Conservation (phyloP, 2,329 filamentous ascomycete species). For the Periglandula ipomoeae region DNA sequence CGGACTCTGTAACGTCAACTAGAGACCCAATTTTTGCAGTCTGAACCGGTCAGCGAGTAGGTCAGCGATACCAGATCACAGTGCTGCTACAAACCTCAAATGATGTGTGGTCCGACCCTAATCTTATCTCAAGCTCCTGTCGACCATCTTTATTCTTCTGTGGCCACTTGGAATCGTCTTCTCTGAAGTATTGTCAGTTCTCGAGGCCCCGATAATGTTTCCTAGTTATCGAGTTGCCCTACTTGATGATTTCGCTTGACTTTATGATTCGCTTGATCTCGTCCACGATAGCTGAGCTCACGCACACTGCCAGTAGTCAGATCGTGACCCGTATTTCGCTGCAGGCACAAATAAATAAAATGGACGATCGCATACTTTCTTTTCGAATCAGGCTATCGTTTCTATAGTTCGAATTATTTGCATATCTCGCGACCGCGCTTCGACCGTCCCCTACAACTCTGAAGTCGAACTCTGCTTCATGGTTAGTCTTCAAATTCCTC, state of each 20-base stretch:
- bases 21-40: conserved; percentile 97
- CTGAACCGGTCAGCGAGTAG: conserved; percentile 34
- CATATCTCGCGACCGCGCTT: conserved; percentile 90
- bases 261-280: conserved; percentile 98
- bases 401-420: conserved; percentile 98
- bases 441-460: conserved; percentile 84
- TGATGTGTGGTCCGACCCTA: conserved; percentile 93
- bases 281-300: conserved; percentile 79
- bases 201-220: no score
- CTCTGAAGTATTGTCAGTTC: conserved; percentile 40
- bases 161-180: conserved; percentile 97
- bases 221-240: conserved; percentile 18
- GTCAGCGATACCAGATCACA: neutral
- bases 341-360: neutral
- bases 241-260: conserved; percentile 96
- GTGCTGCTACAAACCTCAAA: conserved; percentile 65
- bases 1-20: conserved; percentile 92
- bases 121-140: conserved; percentile 88
- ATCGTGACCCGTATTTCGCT: neutral
- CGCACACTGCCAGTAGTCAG: conserved; percentile 61
- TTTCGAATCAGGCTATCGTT: conserved; percentile 98
- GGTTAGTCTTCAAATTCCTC: neutral
- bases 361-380: conserved; percentile 67
- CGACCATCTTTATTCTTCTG: conserved; percentile 98
- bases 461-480: conserved; percentile 82